Evolutionary conservation across 2,329 filamentous ascomycete genomes (phyloP).

Genomic region (Orbilia quercus): DNA sequence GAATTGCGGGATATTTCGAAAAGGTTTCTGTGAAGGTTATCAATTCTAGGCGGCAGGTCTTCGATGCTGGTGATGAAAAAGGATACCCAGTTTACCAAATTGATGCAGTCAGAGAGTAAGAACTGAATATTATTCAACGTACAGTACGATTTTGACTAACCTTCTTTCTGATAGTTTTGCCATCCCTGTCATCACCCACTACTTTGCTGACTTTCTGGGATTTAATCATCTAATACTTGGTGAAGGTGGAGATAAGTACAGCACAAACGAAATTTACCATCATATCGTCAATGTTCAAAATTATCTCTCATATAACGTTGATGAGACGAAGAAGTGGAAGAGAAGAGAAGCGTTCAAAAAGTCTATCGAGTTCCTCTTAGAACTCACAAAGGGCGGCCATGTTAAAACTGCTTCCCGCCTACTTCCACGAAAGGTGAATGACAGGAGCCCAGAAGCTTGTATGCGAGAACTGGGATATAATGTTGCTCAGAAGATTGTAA

Average conservation of each 20-base stretch:
- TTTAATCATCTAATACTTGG: constrained; percentile 56
- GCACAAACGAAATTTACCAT: constrained; percentile 60
- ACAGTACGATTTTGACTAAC: not conserved
- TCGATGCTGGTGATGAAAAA: constrained; percentile 7
- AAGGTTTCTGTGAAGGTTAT: constrained; percentile 36
- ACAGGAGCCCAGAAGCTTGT: constrained; percentile 25
- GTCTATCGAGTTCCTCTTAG: constrained; percentile 56
- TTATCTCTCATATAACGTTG: constrained; percentile 59
- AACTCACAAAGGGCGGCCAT: constrained; percentile 52
- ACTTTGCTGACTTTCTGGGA: constrained; percentile 61
- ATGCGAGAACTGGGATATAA: constrained; percentile 48
- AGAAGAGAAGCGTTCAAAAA: constrained; percentile 58
- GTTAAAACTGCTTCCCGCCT: constrained; percentile 30
- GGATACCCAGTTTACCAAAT: constrained; percentile 57
- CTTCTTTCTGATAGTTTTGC: constrained; percentile 54
- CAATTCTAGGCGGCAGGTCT: constrained; percentile 34
- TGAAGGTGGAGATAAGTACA: constrained; percentile 50
- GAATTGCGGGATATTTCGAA: constrained; percentile 33
- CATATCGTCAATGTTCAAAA: constrained; percentile 60
- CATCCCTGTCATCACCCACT: constrained; percentile 61
- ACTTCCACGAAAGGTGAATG: constrained; percentile 12
- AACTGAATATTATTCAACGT: not conserved
- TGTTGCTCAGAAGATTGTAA: constrained; percentile 36
- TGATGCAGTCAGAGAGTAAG: constrained; percentile 60
- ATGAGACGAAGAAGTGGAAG: constrained; percentile 59